Evolutionary conservation across 192 early-diverging fungal genomes (phyloP).

Genomic region (Backusella circina): DNA sequence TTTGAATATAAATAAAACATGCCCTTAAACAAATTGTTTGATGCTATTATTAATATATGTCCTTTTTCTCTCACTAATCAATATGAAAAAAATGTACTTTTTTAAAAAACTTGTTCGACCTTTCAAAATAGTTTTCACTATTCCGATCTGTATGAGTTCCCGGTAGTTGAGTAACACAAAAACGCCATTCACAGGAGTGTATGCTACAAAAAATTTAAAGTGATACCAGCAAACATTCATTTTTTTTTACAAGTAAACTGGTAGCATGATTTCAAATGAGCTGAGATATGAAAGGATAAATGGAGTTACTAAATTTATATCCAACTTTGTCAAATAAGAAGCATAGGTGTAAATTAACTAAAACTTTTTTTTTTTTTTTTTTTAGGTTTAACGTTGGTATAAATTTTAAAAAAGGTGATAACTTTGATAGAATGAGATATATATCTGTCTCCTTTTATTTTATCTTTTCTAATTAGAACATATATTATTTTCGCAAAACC

Average conservation of each 20-base stretch:
- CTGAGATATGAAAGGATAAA: not conserved
- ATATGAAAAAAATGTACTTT: too few species aligned
- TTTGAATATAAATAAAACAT: too few species aligned
- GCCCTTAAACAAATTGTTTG: too few species aligned
- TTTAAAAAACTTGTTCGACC: too few species aligned
- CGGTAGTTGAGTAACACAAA: not conserved
- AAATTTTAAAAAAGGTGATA: not conserved
- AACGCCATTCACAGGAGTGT: not conserved
- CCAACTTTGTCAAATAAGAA: not conserved
- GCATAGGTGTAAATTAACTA: not conserved
- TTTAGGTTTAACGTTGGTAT: not conserved
- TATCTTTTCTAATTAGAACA: not conserved
- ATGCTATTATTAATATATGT: too few species aligned
- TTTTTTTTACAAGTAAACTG: not conserved
- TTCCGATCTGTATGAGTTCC: not conserved
- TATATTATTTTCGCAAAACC: not conserved
- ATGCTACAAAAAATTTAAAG: not conserved
- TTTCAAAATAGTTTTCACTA: too few species aligned
- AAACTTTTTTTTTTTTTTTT: not conserved
- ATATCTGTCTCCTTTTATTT: not conserved
- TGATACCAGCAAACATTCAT: not conserved
- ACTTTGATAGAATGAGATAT: too few species aligned
- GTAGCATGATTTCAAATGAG: not conserved
- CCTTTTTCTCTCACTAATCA: too few species aligned
- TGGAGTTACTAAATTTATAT: constrained; percentile 1